These are phyloP conservation scores for Nannochloropsis gaditana DNA, from an alignment of 108 stramenopile species.

Conservation along the genomic window DNA sequence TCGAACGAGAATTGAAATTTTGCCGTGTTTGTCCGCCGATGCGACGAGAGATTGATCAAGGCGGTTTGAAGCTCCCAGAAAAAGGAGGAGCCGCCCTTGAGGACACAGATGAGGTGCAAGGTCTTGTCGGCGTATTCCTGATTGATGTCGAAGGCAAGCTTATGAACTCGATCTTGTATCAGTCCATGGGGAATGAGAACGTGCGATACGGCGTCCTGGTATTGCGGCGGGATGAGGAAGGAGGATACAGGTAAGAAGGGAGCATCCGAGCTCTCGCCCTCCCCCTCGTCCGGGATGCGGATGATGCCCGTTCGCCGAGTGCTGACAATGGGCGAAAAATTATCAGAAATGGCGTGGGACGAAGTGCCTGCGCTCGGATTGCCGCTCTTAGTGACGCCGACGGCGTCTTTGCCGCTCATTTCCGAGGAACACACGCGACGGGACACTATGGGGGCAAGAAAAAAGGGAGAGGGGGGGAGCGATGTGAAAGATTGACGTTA, in stretches of 20 bases:
- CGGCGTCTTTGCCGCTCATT: too few species aligned
- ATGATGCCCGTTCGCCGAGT: not conserved
- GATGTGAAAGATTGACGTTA: too few species aligned
- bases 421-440: too few species aligned
- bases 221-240: slow-evolving; percentile 43
- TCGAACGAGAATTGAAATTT: slow-evolving; percentile 28
- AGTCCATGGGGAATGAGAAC: slow-evolving; percentile 53
- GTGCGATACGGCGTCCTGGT: slow-evolving; percentile 36
- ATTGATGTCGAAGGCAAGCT: slow-evolving; percentile 48
- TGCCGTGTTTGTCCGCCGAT: not conserved
- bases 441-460: too few species aligned
- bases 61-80: slow-evolving; percentile 45
- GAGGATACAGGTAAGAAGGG: slow-evolving; percentile 5
- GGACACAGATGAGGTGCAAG: slow-evolving; percentile 54
- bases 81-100: slow-evolving; percentile 55
- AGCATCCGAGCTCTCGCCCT: not conserved
- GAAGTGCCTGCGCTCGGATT: too few species aligned
- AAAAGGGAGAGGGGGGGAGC: too few species aligned
- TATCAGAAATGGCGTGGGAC: too few species aligned
- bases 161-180: slow-evolving; percentile 49
- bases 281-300: not conserved
- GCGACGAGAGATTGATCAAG: slow-evolving; percentile 24
- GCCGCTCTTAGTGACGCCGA: too few species aligned
- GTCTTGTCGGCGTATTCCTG: slow-evolving; percentile 43
- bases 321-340: not conserved